Conservation (phyloP, 2,329 filamentous ascomycete genomes). For the Beauveria brongniartii region DNA sequence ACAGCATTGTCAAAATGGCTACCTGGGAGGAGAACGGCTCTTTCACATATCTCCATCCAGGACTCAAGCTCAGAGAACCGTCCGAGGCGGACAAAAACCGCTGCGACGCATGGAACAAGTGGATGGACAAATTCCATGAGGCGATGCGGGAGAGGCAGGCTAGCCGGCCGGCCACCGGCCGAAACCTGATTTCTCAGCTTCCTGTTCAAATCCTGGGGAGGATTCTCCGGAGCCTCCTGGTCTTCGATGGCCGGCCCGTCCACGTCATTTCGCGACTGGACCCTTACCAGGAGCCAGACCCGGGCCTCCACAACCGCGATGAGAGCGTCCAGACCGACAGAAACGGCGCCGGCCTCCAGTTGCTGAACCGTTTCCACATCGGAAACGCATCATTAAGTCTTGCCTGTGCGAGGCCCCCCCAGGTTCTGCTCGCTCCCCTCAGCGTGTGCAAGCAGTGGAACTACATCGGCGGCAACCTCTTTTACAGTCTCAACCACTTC, state of each 20-base stretch:
- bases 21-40: conserved; percentile 25
- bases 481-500: conserved; percentile 42
- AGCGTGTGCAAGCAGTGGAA: conserved; percentile 32
- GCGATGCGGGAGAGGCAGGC: neutral
- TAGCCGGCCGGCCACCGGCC: neutral
- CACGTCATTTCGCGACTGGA: conserved; percentile 41
- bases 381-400: conserved; percentile 24
- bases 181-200: conserved; percentile 14
- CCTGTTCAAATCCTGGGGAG: conserved; percentile 21
- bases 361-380: conserved; percentile 33
- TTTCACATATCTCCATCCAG: neutral
- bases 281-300: conserved; percentile 10
- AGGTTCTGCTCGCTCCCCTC: conserved; percentile 29
- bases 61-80: neutral
- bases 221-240: conserved; percentile 30
- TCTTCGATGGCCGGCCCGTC: conserved; percentile 26
- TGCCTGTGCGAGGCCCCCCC: conserved; percentile 25
- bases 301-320: conserved; percentile 5
- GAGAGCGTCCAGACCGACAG: neutral
- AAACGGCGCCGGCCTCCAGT: conserved; percentile 9
- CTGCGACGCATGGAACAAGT: no score
- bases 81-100: no score
- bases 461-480: conserved; percentile 32
- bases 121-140: neutral
- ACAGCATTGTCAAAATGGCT: conserved; percentile 17